Percentiles rank a stretch among this genome's conserved stretches.
Conservation (phyloP, 2,329 filamentous ascomycete genomes). For the Plectosphaerella sp. region DNA sequence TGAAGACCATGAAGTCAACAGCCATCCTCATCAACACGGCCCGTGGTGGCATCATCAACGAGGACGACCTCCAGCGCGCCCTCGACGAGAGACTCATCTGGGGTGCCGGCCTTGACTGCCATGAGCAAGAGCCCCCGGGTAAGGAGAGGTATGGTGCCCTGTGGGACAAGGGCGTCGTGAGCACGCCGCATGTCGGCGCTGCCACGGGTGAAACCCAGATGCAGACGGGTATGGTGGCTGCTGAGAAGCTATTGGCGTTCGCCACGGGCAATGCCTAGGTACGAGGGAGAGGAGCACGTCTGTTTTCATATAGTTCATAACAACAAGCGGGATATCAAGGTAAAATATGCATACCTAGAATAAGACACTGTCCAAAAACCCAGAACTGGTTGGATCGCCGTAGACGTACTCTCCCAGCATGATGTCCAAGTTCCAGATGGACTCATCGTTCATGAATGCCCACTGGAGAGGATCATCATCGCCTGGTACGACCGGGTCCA, state of each 20-base stretch:
- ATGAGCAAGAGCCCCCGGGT: slow-evolving; percentile 32
- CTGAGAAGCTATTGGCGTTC: slow-evolving; percentile 15
- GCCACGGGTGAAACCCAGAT: slow-evolving; percentile 30
- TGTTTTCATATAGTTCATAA: neutral
- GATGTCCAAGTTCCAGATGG: slow-evolving; percentile 14
- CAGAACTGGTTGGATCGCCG: slow-evolving; percentile 5
- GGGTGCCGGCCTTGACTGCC: slow-evolving; percentile 33
- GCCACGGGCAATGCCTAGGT: neutral
- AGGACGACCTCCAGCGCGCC: slow-evolving; percentile 23
- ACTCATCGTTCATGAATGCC: slow-evolving; percentile 12
- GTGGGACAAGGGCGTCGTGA: slow-evolving; percentile 29
- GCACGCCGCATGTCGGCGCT: slow-evolving; percentile 41
- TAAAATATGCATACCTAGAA: neutral
- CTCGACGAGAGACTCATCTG: slow-evolving; percentile 27
- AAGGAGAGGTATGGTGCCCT: slow-evolving; percentile 25
- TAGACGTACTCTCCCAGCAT: slow-evolving; percentile 13
- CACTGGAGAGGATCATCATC: slow-evolving; percentile 5
- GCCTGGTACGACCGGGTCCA: neutral
- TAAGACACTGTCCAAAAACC: neutral
- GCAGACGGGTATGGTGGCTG: slow-evolving; percentile 21
- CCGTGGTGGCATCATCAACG: slow-evolving; percentile 33
- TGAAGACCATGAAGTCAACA: slow-evolving; percentile 29
- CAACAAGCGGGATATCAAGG: neutral
- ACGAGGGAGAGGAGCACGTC: neutral
- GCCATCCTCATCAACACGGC: slow-evolving; percentile 36